Evolutionary conservation across 805 yeast species (phyloP), one percentile per base, ranked within the genome.

Genomic region (Candida tammaniensis): DNA sequence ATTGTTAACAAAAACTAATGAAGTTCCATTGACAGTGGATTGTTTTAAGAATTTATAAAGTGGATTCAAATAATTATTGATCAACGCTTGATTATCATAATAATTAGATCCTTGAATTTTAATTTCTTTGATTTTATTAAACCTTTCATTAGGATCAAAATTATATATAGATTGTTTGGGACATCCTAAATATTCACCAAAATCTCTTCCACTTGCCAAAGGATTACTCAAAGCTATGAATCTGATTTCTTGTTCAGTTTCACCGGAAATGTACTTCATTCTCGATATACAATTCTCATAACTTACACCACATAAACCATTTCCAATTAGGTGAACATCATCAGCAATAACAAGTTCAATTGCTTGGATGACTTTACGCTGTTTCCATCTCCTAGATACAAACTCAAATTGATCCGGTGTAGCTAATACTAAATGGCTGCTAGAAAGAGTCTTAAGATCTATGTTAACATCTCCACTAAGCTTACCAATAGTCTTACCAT

Each of bases 101-200:
- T 70, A 67, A 13, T 29, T 39, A 31, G 64, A 64, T 4, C 74
- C 67, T 36, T 72, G 76, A 28, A 84, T 48, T 43, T 70, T 80
- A 14, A 84, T 76, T 34, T 67, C 69, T 36, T 72, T 76, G 10
- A 86, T 47, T 3, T 84, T 78, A 27, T 61, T 52, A 7, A 65
- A 61, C 37, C 91, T 65, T 27, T 78, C 81, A 31, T 63, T 63
- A 0, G 94, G 80, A 12, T 78, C 71, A 52, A 83, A 88, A 48
- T 87, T 88, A 63, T 69, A 86, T 5, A 80, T 68, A 31, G 77
- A 68, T 14, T 57, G 62, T 47, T 78, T 81, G 1, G 70, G 47
- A 17, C 83, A 80, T 2, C 93, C 95, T 18, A 93, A 57, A 96
- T 98, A 93, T 35, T 82, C 86, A 1, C 85, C 91, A 38, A 89